Conservation (phyloP, 352 stramenopile species). For the Phytopythium chamaehyphon region DNA sequence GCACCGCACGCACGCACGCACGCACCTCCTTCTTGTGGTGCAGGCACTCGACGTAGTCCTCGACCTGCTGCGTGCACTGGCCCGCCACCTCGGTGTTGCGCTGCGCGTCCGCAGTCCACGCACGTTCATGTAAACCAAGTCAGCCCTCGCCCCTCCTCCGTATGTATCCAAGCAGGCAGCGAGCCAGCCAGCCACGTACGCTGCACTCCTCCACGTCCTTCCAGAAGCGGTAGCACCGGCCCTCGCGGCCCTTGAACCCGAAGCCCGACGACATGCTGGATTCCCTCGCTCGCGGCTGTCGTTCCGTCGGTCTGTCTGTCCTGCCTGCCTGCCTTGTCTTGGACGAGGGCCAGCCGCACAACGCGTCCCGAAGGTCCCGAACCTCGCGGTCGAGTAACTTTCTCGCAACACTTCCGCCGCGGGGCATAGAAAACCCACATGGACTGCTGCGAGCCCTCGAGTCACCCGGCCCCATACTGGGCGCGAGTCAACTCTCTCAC, state of each 20-base stretch:
- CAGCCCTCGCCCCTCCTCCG: too few species aligned
- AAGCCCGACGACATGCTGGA: constrained; percentile 91
- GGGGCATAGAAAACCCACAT: too few species aligned
- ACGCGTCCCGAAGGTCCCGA: too few species aligned
- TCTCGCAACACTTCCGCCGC: too few species aligned
- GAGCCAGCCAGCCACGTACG: constrained; percentile 61
- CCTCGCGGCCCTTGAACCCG: constrained; percentile 89
- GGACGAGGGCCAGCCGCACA: too few species aligned
- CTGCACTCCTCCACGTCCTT: constrained; percentile 93
- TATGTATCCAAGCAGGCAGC: constrained; percentile 2
- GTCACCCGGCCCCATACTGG: too few species aligned
- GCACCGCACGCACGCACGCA: neutral
- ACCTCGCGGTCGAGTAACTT: too few species aligned
- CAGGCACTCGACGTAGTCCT: constrained; percentile 96
- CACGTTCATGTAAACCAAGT: too few species aligned
- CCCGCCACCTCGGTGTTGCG: constrained; percentile 79
- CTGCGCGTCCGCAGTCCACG: constrained; percentile 27
- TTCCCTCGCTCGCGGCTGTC: neutral
- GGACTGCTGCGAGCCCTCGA: too few species aligned
- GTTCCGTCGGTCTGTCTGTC: constrained; percentile 5
- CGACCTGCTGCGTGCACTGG: constrained; percentile 80
- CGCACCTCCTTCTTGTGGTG: constrained; percentile 93
- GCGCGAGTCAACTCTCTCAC: too few species aligned
- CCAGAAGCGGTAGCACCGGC: constrained; percentile 94
- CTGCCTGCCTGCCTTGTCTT: too few species aligned